Evolutionary conservation across 768 basidiomycete species (phyloP).

Genomic region (Hericium erinaceus): DNA sequence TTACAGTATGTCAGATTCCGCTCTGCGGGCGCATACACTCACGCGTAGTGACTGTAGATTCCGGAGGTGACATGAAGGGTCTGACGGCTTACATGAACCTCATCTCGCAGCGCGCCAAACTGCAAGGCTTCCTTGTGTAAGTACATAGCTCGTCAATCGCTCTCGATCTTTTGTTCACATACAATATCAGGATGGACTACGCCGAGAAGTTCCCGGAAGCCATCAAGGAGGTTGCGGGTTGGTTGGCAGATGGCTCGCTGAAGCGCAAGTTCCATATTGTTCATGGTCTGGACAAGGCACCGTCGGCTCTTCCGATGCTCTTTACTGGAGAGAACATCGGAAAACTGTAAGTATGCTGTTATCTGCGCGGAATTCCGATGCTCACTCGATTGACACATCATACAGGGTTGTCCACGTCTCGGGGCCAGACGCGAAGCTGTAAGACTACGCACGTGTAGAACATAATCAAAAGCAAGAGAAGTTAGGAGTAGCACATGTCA

Average conservation of each 20-base stretch:
- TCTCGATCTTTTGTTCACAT: neutral
- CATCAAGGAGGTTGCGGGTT: slow-evolving; percentile 43
- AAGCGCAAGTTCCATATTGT: slow-evolving; percentile 77
- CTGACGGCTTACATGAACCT: slow-evolving; percentile 58
- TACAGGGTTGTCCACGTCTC: slow-evolving; percentile 51
- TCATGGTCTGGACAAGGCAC: slow-evolving; percentile 65
- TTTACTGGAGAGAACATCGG: slow-evolving; percentile 74
- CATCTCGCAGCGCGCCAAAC: slow-evolving; percentile 67
- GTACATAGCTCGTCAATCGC: slow-evolving; percentile 15
- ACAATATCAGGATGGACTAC: slow-evolving; percentile 60
- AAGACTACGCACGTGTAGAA: neutral
- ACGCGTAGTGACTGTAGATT: neutral
- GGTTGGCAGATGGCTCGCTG: slow-evolving; percentile 58
- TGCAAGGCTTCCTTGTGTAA: slow-evolving; percentile 80
- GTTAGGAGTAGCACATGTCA: too few species aligned
- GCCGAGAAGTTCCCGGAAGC: slow-evolving; percentile 47
- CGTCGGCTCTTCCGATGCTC: slow-evolving; percentile 57
- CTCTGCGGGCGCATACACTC: neutral
- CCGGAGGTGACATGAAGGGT: slow-evolving; percentile 49
- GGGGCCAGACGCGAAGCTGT: slow-evolving; percentile 16
- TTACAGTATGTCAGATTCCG: slow-evolving; percentile 48
- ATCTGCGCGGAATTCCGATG: neutral
- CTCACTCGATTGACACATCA: neutral
- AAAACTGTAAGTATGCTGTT: slow-evolving; percentile 41
- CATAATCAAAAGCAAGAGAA: neutral